Percentiles rank a stretch among this genome's conserved stretches.
Evolutionary conservation across 2,329 filamentous ascomycete species (phyloP).

Genomic region (Ophiostoma montium): DNA sequence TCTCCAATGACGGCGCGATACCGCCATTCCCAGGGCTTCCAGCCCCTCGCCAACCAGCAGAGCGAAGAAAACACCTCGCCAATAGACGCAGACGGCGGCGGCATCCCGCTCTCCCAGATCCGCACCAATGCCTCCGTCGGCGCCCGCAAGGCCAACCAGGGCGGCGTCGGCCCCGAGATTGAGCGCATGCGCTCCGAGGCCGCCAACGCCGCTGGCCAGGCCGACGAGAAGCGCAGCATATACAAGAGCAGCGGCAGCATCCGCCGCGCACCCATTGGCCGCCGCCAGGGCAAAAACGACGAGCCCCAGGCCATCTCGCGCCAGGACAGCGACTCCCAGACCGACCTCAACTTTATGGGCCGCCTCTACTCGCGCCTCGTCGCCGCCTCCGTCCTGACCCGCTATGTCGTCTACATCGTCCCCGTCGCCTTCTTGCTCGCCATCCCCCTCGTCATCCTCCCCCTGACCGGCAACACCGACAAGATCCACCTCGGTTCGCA

Average conservation of each 20-base stretch:
- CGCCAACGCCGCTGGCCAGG: conserved; percentile 17
- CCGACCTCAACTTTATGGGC: conserved; percentile 50
- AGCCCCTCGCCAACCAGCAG: conserved; percentile 10
- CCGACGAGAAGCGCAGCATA: conserved; percentile 30
- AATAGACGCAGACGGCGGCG: conserved; percentile 23
- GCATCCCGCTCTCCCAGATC: conserved; percentile 42
- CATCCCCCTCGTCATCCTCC: conserved; percentile 44
- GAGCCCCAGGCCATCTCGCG: conserved; percentile 21
- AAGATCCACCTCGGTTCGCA: conserved; percentile 19
- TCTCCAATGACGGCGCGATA: conserved; percentile 13
- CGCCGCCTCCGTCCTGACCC: conserved; percentile 46
- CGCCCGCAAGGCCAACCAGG: conserved; percentile 23
- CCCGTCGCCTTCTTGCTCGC: conserved; percentile 49
- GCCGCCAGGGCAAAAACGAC: conserved; percentile 33
- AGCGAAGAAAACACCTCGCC: conserved; percentile 7
- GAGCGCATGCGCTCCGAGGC: conserved; percentile 4
- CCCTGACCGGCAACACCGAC: conserved; percentile 26
- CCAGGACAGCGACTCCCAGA: conserved; percentile 32
- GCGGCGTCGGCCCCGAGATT: conserved; percentile 15
- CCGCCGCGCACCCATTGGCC: conserved; percentile 25
- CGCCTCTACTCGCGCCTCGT: conserved; percentile 51
- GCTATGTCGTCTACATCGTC: conserved; percentile 54
- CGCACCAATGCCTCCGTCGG: conserved; percentile 41
- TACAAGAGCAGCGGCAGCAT: conserved; percentile 21
- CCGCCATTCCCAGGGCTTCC: conserved; percentile 14